These are phyloP conservation scores for Penicillium sp. DNA, from an alignment of 2,329 filamentous ascomycete species.

Conservation along the genomic window DNA sequence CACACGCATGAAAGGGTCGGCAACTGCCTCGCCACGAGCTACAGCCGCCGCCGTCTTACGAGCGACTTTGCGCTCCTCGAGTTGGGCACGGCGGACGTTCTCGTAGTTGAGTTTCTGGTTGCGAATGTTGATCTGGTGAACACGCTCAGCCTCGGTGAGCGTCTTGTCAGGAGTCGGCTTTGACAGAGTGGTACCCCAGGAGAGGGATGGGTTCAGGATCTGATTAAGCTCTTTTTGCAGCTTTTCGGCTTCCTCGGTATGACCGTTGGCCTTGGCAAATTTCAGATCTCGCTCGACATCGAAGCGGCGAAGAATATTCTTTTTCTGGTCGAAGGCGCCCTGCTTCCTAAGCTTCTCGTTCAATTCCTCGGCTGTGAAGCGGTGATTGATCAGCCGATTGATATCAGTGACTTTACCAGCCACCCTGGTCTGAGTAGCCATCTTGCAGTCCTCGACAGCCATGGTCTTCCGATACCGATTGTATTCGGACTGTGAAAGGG, in stretches of 20 bases:
- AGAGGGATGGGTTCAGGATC: conserved; percentile 56
- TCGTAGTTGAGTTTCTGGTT: conserved; percentile 83
- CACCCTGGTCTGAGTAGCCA: conserved; percentile 68
- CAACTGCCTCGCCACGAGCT: conserved; percentile 57
- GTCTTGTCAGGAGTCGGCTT: conserved; percentile 52
- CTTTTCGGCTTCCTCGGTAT: conserved; percentile 52
- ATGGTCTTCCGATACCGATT: conserved; percentile 73
- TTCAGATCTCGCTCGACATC: conserved; percentile 60
- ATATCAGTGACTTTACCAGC: conserved; percentile 72
- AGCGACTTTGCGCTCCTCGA: conserved; percentile 66
- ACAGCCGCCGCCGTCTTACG: conserved; percentile 57
- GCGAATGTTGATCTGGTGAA: conserved; percentile 74
- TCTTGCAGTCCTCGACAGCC: conserved; percentile 61
- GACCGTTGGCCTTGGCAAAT: conserved; percentile 58
- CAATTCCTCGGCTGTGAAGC: conserved; percentile 78
- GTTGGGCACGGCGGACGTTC: conserved; percentile 81
- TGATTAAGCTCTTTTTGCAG: conserved; percentile 47
- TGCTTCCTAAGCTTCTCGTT: conserved; percentile 70
- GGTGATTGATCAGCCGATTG: conserved; percentile 68
- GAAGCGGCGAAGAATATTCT: conserved; percentile 61
- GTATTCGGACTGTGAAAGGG: conserved; percentile 60
- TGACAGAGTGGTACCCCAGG: conserved; percentile 62
- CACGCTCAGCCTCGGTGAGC: conserved; percentile 65
- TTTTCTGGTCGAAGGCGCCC: conserved; percentile 60
- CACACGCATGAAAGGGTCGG: conserved; percentile 53